Base-by-base conservation (phyloP, 1,284 basidiomycete species). In the Puccinia novopanici region DNA sequence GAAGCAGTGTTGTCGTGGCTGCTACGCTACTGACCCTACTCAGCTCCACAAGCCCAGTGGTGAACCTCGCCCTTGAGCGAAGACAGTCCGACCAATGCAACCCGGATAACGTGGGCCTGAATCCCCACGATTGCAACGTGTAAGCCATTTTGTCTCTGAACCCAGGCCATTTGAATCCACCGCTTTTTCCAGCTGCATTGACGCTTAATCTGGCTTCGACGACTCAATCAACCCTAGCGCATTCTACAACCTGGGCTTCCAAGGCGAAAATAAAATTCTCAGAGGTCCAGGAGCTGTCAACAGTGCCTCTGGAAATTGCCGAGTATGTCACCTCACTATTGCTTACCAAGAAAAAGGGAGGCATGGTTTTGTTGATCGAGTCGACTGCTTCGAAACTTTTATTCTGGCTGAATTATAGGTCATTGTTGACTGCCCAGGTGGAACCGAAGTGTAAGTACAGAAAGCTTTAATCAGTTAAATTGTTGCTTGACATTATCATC, bases 61-160 rank as follows among this genome's bases (percentile, higher is more conserved):
- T 15, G 59, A 63, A 17, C 59, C 9, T 30, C 34, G 34, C 59
- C 5, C 57, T 63, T 6, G 59, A 63, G 34, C 59, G 59, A 63
- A 63, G 59, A 63, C 12, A 52, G 4, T 10, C 22, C 22, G 34
- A 63, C 15, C 57, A 8, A 15, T 63, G 59, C 34, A 63, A 63
- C 34, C 34, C 59, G 13, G 2, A 17, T 9, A 40, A 40, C 22
- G 5, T 15, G 4, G 12, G 22, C 6, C 34, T 63, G 34, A 17
- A 19, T 19, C 34, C 59, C 22, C 59, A 63, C 40, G 59, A 63
- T 63, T 63, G 59, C n/a, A 34, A 34, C 34, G 34, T 63, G 59
- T 63, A 40, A 63, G 59, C 40, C 34, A 12, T 40, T 40, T 17
- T 30, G 19, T 19, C 34, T 40, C 34, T 27, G 5, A 9, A 9